Conservation (phyloP, 1,139 yeast species). For the Hansenula lynferdii region DNA sequence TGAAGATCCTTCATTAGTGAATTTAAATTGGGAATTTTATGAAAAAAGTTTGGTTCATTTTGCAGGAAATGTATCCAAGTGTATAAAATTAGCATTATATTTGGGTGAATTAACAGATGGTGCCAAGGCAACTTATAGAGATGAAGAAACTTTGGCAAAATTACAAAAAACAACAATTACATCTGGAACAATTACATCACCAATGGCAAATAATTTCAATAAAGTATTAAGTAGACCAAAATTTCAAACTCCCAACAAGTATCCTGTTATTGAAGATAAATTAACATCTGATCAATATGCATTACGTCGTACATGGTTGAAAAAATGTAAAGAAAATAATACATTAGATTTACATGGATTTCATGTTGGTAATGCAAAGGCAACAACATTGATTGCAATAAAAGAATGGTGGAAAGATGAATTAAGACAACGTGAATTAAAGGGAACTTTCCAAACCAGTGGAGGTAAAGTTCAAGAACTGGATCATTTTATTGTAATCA, state of each 20-base stretch:
- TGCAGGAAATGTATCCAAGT: constrained; percentile 33
- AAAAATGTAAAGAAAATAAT: constrained; percentile 11
- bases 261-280: constrained; percentile 1
- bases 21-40: constrained; percentile 28
- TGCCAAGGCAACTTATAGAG: constrained; percentile 13
- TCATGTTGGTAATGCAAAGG: constrained; percentile 36
- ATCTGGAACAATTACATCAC: neutral
- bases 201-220: neutral
- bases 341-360: constrained; percentile 45
- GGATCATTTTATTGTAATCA: constrained; percentile 35
- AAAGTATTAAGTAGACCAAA: neutral
- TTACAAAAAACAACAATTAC: neutral
- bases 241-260: neutral
- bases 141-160: neutral
- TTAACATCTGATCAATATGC: constrained; percentile 4
- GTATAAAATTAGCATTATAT: constrained; percentile 26
- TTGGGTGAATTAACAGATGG: constrained; percentile 24
- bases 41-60: constrained; percentile 32
- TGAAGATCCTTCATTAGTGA: constrained; percentile 6
- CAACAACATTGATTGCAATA: constrained; percentile 28
- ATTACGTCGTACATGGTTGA: constrained; percentile 7
- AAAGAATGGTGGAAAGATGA: constrained; percentile 52
- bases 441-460: constrained; percentile 29
- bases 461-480: constrained; percentile 26
- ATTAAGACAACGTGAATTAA: constrained; percentile 29